Percentiles rank a stretch among this genome's conserved stretches.
Conservation (phyloP, 2,329 filamentous ascomycete genomes). For the Ophiosphaerella korrae region DNA sequence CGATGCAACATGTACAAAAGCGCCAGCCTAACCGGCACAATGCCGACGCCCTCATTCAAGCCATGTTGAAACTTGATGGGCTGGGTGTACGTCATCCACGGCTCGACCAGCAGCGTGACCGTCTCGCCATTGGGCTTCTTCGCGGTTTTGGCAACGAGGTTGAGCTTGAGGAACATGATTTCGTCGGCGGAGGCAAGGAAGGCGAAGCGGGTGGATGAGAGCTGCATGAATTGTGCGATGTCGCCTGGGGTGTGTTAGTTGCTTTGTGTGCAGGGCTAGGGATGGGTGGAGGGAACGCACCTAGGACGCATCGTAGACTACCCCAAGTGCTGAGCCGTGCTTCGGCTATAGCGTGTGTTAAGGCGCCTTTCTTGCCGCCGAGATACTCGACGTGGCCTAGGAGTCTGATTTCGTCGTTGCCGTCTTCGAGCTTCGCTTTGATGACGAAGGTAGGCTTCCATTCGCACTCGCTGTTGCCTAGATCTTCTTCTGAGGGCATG, state of each 20-base stretch:
- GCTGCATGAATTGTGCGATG: constrained; percentile 24
- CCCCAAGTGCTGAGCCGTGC: constrained; percentile 14
- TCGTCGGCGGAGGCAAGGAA: constrained; percentile 26
- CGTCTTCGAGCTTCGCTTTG: constrained; percentile 3
- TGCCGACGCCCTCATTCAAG: constrained; percentile 4
- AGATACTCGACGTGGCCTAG: constrained; percentile 28
- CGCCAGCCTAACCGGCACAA: constrained; percentile 12
- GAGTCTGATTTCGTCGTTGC: constrained; percentile 7
- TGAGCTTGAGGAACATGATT: constrained; percentile 22
- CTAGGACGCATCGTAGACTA: constrained; percentile 25
- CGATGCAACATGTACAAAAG: constrained; percentile 16
- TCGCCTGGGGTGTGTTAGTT: constrained; percentile 14
- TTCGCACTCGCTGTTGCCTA: constrained; percentile 7
- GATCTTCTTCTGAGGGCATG: constrained; percentile 2
- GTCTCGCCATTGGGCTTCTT: not conserved
- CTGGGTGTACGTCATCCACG: constrained; percentile 16
- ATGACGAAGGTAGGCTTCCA: constrained; percentile 16
- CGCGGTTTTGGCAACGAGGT: constrained; percentile 1
- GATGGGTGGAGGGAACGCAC: constrained; percentile 1
- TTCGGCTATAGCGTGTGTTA: constrained; percentile 14
- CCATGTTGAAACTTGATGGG: constrained; percentile 16
- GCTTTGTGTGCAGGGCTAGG: not conserved
- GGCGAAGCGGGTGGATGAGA: constrained; percentile 16
- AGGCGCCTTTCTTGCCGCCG: constrained; percentile 15
- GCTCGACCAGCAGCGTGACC: constrained; percentile 6